Conservation (phyloP, 2,329 filamentous ascomycete species). For the Fonsecaea monophora region DNA sequence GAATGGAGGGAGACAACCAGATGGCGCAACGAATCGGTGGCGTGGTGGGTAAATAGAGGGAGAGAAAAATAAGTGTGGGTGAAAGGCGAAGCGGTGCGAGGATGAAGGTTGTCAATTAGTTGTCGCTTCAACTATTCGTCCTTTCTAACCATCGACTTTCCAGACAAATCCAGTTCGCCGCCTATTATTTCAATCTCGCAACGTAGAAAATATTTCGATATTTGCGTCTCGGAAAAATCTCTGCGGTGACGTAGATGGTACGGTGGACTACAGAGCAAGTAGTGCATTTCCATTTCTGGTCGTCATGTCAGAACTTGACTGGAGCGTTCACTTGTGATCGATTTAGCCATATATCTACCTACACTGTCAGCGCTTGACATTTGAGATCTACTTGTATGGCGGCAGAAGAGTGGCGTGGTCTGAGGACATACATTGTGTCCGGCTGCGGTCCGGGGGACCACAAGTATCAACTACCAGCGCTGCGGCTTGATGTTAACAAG, state of each 20-base stretch:
- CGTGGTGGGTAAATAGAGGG: neutral
- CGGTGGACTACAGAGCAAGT: neutral
- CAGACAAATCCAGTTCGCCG: neutral
- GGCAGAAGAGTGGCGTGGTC: neutral
- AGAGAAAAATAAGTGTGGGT: neutral
- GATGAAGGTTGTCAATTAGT: neutral
- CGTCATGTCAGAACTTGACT: neutral
- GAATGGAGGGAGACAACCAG: neutral
- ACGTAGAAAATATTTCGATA: slow-evolving; percentile 19
- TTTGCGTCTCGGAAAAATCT: neutral
- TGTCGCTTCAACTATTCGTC: neutral
- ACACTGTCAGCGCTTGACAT: neutral
- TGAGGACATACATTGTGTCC: neutral
- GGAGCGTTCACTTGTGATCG: neutral
- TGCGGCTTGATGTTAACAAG: neutral
- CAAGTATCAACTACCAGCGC: neutral
- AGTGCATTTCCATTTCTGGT: neutral
- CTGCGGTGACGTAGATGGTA: neutral
- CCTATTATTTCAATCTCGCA: neutral
- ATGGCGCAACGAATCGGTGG: neutral
- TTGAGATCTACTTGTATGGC: neutral
- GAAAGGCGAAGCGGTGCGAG: neutral
- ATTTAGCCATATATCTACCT: neutral
- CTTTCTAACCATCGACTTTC: neutral
- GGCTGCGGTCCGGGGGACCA: neutral